Percentiles rank a stretch among this genome's conserved stretches.
Conservation (phyloP, 108 stramenopile genomes). For the Bacterosira constricta region DNA sequence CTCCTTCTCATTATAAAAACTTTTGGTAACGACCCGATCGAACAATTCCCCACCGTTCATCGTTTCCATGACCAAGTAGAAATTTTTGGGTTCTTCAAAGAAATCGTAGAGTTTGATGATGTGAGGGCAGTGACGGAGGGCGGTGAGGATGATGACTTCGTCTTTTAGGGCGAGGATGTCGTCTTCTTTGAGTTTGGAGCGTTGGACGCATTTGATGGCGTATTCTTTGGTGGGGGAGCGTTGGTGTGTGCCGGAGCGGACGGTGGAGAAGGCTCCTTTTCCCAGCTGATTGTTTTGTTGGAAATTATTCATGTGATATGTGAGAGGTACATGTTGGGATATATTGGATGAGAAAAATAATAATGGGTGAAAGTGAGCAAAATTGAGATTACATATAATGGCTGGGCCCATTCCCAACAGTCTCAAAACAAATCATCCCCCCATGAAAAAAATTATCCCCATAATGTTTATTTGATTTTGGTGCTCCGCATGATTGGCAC, state of each 20-base stretch:
- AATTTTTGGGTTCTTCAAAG: conserved; percentile 78
- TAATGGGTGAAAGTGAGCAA: neutral
- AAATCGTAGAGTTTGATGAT: conserved; percentile 93
- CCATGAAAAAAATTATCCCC: too few species aligned
- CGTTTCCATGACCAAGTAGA: conserved; percentile 92
- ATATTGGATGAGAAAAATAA: neutral
- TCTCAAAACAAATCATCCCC: too few species aligned
- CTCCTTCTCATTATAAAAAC: conserved; percentile 93
- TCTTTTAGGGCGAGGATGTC: conserved; percentile 82
- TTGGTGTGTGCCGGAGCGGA: conserved; percentile 67
- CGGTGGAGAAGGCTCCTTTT: conserved; percentile 85
- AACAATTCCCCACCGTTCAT: conserved; percentile 96
- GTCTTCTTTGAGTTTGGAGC: conserved; percentile 73
- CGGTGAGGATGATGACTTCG: conserved; percentile 82
- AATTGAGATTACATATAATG: too few species aligned
- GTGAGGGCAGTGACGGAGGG: conserved; percentile 71
- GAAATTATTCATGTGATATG: neutral
- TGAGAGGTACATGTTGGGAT: neutral
- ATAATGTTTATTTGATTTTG: too few species aligned
- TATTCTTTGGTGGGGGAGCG: conserved; percentile 44
- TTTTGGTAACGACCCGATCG: conserved; percentile 93
- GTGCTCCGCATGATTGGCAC: too few species aligned
- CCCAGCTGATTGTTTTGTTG: conserved; percentile 60
- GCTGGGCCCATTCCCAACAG: too few species aligned
- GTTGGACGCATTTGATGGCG: conserved; percentile 82